Percentiles rank a stretch among this genome's conserved stretches.
Conservation (phyloP, 2,329 filamentous ascomycete genomes). For the Aspergillus calidoustus region DNA sequence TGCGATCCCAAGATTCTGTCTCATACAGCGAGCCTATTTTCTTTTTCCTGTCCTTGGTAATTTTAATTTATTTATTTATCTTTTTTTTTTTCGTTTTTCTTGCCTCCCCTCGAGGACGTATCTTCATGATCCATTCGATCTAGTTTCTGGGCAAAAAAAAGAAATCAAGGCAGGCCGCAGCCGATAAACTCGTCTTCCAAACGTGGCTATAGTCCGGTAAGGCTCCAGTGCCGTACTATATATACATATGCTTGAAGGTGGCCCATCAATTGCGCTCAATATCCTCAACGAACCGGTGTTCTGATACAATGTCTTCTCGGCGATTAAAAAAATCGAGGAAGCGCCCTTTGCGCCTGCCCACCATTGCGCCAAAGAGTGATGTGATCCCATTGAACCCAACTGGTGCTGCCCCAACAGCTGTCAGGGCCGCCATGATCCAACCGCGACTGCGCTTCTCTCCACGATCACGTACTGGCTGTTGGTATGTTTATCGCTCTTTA, state of each 20-base stretch:
- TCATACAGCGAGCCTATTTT: too few species aligned
- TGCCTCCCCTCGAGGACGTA: too few species aligned
- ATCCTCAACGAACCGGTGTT: conserved; percentile 1
- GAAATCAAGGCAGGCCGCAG: conserved; percentile 2
- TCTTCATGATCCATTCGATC: too few species aligned
- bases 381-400: conserved; percentile 25
- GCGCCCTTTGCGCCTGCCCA: conserved; percentile 44
- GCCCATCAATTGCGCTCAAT: conserved; percentile 1
- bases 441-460: conserved; percentile 55
- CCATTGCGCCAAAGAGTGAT: conserved; percentile 52
- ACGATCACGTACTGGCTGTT: conserved; percentile 59
- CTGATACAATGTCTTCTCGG: conserved; percentile 42
- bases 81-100: too few species aligned
- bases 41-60: too few species aligned
- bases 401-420: conserved; percentile 27
- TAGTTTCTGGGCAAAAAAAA: too few species aligned
- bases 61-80: too few species aligned
- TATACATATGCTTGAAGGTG: conserved; percentile 15
- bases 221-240: conserved; percentile 11
- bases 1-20: too few species aligned
- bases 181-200: conserved; percentile 6
- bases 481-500: conserved; percentile 46
- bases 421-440: conserved; percentile 39
- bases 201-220: conserved; percentile 3
- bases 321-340: conserved; percentile 43